Evolutionary conservation across 202 grass and related monocot species (phyloP).

Genomic region (Cymbopogon flexuosus): DNA sequence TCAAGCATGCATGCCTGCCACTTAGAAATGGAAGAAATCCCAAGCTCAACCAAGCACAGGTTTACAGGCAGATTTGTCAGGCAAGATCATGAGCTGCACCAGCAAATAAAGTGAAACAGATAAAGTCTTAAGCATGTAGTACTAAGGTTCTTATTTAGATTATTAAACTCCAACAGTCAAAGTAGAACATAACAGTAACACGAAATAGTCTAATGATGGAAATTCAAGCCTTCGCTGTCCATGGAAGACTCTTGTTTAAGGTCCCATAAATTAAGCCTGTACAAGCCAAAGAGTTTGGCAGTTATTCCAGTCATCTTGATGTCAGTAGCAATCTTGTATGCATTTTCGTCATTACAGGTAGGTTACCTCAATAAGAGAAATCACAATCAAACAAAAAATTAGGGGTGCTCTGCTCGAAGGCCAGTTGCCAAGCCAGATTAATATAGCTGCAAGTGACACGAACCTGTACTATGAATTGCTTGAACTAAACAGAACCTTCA

Average conservation of each 20-base stretch:
- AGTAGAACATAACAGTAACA: neutral
- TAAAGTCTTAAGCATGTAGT: neutral
- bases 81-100: neutral
- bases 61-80: neutral
- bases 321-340: neutral
- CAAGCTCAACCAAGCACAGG: neutral
- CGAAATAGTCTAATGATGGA: neutral
- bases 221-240: neutral
- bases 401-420: neutral
- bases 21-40: neutral
- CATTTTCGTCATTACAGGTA: neutral
- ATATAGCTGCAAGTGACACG: conserved; percentile 9
- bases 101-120: neutral
- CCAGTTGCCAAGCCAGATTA: neutral
- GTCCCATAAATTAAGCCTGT: neutral
- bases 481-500: conserved; percentile 64
- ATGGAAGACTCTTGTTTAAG: neutral
- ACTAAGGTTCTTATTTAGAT: neutral
- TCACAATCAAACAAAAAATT: neutral
- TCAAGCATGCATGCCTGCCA: neutral
- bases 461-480: conserved; percentile 16
- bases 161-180: neutral
- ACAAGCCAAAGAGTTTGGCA: neutral
- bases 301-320: neutral
- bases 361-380: neutral